Percentiles rank a stretch among this genome's conserved stretches.
phyloP scores from a whole-genome alignment of 306 rosid genomes.

The Trichosanthes truncata region DNA sequence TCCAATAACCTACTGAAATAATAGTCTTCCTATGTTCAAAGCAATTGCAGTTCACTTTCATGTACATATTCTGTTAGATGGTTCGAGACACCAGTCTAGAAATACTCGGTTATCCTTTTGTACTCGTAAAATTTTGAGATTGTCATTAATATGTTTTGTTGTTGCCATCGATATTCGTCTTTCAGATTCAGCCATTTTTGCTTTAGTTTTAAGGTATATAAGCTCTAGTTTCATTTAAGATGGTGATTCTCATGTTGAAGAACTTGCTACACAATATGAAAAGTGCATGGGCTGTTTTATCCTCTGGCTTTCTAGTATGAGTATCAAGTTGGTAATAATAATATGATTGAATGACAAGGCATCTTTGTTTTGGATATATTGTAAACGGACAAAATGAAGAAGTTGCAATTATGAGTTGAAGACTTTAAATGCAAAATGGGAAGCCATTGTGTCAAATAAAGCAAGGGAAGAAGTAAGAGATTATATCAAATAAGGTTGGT shows the following conservation, averaged over 20 bases:
- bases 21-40: slow-evolving; percentile 15
- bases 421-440: background rate
- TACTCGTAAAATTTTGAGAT: slow-evolving; percentile 9
- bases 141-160: background rate
- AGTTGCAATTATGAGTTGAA: background rate
- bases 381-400: background rate
- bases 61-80: slow-evolving; percentile 70
- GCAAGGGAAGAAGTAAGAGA: too few species aligned
- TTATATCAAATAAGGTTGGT: background rate
- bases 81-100: slow-evolving; percentile 45
- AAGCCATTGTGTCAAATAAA: background rate
- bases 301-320: background rate
- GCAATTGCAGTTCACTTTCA: slow-evolving; percentile 27
- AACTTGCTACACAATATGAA: background rate
- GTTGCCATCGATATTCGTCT: background rate
- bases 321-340: background rate
- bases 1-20: slow-evolving; percentile 10
- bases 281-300: background rate
- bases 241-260: background rate
- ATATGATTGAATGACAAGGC: background rate
- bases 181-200: background rate
- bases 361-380: background rate
- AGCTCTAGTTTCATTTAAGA: background rate
- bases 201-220: background rate
- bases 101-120: background rate